Evolutionary conservation across 2,329 filamentous ascomycete genomes (phyloP), one percentile per base, ranked within the genome.

Genomic region (Cercospora sp.): DNA sequence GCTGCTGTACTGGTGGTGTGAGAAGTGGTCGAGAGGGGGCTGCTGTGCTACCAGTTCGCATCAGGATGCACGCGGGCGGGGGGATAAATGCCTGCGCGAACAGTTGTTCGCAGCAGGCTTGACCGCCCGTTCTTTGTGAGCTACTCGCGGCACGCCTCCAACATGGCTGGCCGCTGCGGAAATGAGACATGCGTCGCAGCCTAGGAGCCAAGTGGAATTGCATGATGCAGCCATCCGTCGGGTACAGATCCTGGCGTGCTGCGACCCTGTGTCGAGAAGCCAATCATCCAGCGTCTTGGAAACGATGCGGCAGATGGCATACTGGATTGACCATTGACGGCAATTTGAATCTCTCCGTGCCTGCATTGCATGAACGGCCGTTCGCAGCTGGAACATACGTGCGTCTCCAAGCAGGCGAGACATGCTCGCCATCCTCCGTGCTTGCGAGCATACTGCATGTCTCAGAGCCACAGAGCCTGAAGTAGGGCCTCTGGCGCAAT

Each of bases 41-140:
- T 67, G 49, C 57, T 53, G 72, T 71, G 70, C 66, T 49, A 71
- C 71, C 66, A 70, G 57, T 34, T 61, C 34, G 70, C 55, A 71
- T 69, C 61, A 55, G 51, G 34, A 40, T 67, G 40, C 58, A 45
- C 62, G 63, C 34, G 61, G 45, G 43, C 61, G 34, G 58, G 58
- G 30, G 43, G 61, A 64, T 63, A 70, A 71, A 68, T 53, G 66
- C 45, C 21, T 65, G 37, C 61, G 65, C 65, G 70, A 71, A 72
- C 68, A 61, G 61, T 49, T 63, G 73, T 74, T 74, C 73, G 73
- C 72, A 74, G 70, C 66, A 68, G 59, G 66, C 43, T 66, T 70
- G 68, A 66, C 69, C 68, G 62, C 69, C 32, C 40, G 18, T 61
- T 65, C 66, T 72, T 72, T 71, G 68, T 71, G 51, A 21, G 24